phyloP scores from a whole-genome alignment of 208 protist species.

The Trypanosomatidae sp. region DNA sequence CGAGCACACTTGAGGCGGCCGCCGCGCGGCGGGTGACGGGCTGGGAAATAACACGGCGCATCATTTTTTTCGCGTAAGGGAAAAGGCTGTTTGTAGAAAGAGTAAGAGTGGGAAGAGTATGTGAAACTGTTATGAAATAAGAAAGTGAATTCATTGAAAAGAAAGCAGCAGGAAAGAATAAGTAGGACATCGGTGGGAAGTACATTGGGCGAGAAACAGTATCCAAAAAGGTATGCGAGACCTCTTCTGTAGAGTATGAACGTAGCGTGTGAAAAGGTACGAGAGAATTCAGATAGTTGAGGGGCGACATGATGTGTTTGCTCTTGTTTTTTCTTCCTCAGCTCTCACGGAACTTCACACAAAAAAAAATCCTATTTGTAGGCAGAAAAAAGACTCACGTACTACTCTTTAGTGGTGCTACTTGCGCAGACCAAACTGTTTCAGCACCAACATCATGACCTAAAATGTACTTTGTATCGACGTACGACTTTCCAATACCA shows the following conservation, averaged over 20 bases:
- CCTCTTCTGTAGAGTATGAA: not conserved
- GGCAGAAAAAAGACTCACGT: conserved; percentile 2
- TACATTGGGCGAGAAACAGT: not conserved
- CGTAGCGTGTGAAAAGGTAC: not conserved
- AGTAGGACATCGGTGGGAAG: not conserved
- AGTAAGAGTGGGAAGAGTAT: conserved; percentile 4
- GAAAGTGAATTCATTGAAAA: not conserved
- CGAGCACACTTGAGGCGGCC: conserved; percentile 36
- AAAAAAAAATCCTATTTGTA: not conserved
- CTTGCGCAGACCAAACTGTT: conserved; percentile 66
- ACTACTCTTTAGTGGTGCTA: conserved; percentile 26
- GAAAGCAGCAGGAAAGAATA: not conserved
- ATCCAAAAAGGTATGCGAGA: not conserved
- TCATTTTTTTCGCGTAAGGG: conserved; percentile 60
- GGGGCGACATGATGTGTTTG: not conserved
- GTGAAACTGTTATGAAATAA: not conserved
- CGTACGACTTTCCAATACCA: conserved; percentile 83
- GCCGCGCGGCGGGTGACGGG: conserved; percentile 51
- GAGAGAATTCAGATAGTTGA: not conserved
- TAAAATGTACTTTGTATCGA: conserved; percentile 83
- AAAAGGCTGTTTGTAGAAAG: conserved; percentile 2
- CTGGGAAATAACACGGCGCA: conserved; percentile 80
- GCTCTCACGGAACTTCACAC: not conserved
- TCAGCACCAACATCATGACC: conserved; percentile 77
- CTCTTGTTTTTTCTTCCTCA: not conserved